Percentiles rank a stretch among this genome's conserved stretches.
Evolutionary conservation across 306 rosid genomes (phyloP).

Genomic region (Ormosia semicastrata): DNA sequence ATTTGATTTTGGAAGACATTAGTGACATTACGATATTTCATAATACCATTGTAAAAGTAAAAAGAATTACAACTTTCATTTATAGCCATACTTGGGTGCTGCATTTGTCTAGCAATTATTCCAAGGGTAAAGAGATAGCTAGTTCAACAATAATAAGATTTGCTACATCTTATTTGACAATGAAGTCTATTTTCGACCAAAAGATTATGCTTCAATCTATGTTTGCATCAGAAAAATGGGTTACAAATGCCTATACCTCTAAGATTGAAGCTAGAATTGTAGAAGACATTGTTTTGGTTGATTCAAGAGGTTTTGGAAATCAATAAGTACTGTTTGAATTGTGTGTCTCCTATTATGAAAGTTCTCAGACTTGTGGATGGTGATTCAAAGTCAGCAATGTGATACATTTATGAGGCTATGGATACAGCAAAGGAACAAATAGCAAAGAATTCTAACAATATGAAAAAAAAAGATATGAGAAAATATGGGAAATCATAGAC

Average conservation of each 20-base stretch:
- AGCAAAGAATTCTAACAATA: neutral
- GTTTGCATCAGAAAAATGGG: too few species aligned
- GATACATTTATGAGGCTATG: neutral
- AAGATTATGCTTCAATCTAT: too few species aligned
- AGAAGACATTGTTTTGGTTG: neutral
- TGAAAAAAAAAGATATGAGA: neutral
- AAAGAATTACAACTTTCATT: neutral
- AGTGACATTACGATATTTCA: neutral
- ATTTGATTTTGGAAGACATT: neutral
- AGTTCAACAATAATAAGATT: neutral
- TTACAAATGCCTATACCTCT: neutral
- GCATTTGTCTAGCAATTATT: neutral
- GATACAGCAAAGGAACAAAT: neutral
- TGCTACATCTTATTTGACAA: neutral
- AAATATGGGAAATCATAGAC: neutral
- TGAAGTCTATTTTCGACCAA: too few species aligned
- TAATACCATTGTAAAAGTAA: neutral
- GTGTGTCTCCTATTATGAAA: neutral
- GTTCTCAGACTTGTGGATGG: neutral
- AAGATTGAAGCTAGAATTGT: neutral
- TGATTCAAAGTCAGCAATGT: neutral
- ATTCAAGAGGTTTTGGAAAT: neutral
- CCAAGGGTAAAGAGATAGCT: neutral
- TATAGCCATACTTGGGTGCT: neutral
- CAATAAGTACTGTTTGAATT: neutral